Evolutionary conservation across 345 rosid species (phyloP), one percentile per base, ranked within the genome.

Genomic region (Cardamine occulta): DNA sequence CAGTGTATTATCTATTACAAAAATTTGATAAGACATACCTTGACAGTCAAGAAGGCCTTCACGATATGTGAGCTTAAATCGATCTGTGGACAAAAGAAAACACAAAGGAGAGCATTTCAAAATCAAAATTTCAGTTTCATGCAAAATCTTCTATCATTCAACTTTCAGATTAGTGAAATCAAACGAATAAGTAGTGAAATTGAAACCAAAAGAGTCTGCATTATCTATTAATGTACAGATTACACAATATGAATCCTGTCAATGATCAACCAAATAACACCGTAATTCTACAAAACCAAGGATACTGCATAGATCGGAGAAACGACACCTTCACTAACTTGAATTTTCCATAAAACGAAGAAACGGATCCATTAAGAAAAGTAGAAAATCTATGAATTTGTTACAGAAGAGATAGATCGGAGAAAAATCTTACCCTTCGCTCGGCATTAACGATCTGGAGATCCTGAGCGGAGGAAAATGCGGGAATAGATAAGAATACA

Each of bases 21-120:
- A 37, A 1, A 21, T 45, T 18, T 14, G 58, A 74, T 59, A 63
- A 40, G 13, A 40, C 28, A 47, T 88, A 93, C 99, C 99, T 91
- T 93, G 74, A 96, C 62, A 73, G 93, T 96, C 84, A 93, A 81
- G 86, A 80, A 96, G 73, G 86, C 87, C 80, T 83, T 91, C 47
- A 93, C 84, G 73, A 96, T 89, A 64, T 96, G 99, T 0, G 97
- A 86, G 76, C 80, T 84, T 84, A 93, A 80, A 86, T 96, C 99
- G 75, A 95, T 93, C 99, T 95, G 97, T 86, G 81, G 17, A 78
- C 42, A 63, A 51, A 66, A 80, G 23, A 17, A 4, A 65, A 35
- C 49, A 40, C 64, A 72, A 73, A 66, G 53, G 54, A 21, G 7
- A 58, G 19, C n/a, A 18, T 24, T 47, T 71, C 8, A 31, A 21